Percentiles rank a stretch among this genome's conserved stretches.
phyloP scores from a whole-genome alignment of 371 early-diverging fungal genomes.

The Blyttiomyces sp. region DNA sequence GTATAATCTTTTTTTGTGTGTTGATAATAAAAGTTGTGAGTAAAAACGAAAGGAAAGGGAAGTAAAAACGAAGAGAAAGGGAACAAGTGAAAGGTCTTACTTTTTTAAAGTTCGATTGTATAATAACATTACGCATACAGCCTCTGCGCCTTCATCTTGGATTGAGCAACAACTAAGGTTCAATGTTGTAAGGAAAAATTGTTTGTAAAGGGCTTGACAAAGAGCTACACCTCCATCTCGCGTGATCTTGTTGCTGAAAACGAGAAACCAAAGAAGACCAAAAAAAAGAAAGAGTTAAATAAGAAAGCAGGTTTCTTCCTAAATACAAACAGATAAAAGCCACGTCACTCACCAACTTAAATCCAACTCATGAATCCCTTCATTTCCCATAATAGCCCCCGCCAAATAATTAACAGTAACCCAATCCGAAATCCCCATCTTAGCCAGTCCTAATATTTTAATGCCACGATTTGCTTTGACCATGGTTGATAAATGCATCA shows the following conservation, averaged over 20 bases:
- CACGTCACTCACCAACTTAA: conserved; percentile 39
- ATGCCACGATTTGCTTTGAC: conserved; percentile 33
- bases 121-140: conserved; percentile 30
- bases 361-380: conserved; percentile 25
- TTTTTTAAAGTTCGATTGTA: conserved; percentile 33
- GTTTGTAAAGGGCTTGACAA: conserved; percentile 36
- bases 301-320: background rate
- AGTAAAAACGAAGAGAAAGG: too few relatives aligned
- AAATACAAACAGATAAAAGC: background rate
- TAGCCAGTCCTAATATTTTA: conserved; percentile 20
- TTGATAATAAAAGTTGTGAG: background rate
- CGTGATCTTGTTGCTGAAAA: conserved; percentile 40
- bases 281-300: too few relatives aligned
- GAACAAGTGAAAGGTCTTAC: conserved; percentile 10
- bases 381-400: conserved; percentile 27
- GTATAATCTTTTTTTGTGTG: conserved; percentile 22
- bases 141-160: conserved; percentile 52
- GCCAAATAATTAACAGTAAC: conserved; percentile 28
- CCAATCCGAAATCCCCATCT: conserved; percentile 47
- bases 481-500: conserved; percentile 33
- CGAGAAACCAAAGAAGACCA: background rate
- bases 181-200: conserved; percentile 28
- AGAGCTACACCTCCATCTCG: conserved; percentile 47
- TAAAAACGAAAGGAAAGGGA: background rate
- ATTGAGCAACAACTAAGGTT: conserved; percentile 43